Evolutionary conservation across 176 grass and related monocot species (phyloP).

Genomic region (Musa troglodytarum): DNA sequence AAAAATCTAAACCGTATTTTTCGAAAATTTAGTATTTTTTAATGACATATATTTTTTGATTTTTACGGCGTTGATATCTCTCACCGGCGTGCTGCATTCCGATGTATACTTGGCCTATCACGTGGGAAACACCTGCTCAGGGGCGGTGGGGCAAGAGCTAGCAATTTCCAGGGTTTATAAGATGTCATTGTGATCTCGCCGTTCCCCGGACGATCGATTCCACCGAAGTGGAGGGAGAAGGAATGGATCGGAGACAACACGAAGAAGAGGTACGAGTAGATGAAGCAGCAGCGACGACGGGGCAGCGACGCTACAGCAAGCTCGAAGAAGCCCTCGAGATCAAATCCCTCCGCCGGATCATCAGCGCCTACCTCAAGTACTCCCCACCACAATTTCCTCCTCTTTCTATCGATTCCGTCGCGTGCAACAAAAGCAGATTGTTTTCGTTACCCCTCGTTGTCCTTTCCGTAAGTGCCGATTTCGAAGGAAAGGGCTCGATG

Average conservation of each 20-base stretch:
- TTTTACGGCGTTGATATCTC: no score
- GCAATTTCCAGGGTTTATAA: no score
- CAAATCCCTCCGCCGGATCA: slow-evolving; percentile 83
- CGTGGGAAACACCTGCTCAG: no score
- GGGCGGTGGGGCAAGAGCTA: no score
- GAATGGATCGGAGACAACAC: not conserved
- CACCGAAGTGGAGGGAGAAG: not conserved
- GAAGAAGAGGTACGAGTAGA: not conserved
- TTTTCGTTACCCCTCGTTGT: not conserved
- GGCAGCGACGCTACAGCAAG: slow-evolving; percentile 70
- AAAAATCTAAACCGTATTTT: no score
- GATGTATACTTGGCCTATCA: no score
- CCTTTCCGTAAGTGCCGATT: not conserved
- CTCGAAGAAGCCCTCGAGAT: slow-evolving; percentile 85
- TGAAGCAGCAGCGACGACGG: not conserved
- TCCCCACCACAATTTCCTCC: not conserved
- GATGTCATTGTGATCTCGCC: not conserved
- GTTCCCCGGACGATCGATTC: not conserved
- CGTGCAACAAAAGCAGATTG: not conserved
- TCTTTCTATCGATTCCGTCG: not conserved
- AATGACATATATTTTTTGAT: no score
- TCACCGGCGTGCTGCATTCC: no score
- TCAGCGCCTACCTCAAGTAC: slow-evolving; percentile 88
- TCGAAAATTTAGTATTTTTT: no score
- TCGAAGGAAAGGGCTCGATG: not conserved